These are phyloP conservation scores for Verticillium longisporum DNA, from an alignment of 2,329 filamentous ascomycete species.

Conservation along the genomic window DNA sequence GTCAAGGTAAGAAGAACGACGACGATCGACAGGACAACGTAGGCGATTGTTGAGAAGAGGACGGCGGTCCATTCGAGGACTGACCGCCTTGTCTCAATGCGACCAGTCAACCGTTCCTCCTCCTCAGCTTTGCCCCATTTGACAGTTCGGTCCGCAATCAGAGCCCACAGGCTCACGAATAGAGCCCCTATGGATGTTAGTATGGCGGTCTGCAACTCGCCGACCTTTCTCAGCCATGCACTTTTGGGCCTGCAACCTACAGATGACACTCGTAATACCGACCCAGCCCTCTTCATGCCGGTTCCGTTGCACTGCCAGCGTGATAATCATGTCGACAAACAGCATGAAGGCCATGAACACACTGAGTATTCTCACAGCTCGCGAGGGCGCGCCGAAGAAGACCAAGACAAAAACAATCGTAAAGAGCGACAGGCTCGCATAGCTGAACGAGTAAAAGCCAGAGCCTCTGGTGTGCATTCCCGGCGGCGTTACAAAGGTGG, in stretches of 20 bases:
- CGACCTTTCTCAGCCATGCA: background rate
- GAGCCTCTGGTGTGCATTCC: slow-evolving; percentile 80
- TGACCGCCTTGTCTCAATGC: slow-evolving; percentile 76
- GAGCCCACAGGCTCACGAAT: slow-evolving; percentile 70
- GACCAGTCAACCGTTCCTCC: slow-evolving; percentile 85
- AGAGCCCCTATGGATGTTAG: slow-evolving; percentile 50
- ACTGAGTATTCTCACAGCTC: slow-evolving; percentile 67
- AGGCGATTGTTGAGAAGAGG: slow-evolving; percentile 63
- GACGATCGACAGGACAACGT: slow-evolving; percentile 61
- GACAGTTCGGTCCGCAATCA: slow-evolving; percentile 74
- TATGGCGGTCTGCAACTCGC: background rate
- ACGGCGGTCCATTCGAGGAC: slow-evolving; percentile 81
- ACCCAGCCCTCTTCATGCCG: slow-evolving; percentile 85
- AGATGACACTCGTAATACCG: slow-evolving; percentile 78
- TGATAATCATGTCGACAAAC: slow-evolving; percentile 69
- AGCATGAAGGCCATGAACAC: slow-evolving; percentile 61
- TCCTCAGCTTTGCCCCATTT: slow-evolving; percentile 90
- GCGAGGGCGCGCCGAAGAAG: slow-evolving; percentile 83
- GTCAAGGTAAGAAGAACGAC: slow-evolving; percentile 72
- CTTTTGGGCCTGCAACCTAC: slow-evolving; percentile 21
- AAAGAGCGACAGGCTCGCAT: slow-evolving; percentile 68
- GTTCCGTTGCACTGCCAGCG: slow-evolving; percentile 66
- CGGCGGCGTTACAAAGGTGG: slow-evolving; percentile 84
- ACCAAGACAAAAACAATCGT: slow-evolving; percentile 71
- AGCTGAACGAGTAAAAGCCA: slow-evolving; percentile 87